Evolutionary conservation across 495 filamentous ascomycete species (phyloP).

Genomic region (Choiromyces venosus): DNA sequence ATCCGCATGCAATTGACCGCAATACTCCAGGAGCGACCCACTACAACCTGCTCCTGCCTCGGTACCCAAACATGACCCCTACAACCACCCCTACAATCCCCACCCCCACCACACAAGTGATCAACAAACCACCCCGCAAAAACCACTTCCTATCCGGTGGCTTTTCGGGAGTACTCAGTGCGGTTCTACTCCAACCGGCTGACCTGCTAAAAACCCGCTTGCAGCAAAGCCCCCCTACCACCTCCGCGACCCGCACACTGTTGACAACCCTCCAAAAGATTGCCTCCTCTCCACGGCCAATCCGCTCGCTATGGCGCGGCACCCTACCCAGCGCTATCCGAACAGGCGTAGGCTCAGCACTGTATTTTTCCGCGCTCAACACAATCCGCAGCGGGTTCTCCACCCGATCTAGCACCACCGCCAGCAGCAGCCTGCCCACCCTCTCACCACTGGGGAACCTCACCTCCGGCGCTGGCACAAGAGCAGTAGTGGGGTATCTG

Average conservation of each 20-base stretch:
- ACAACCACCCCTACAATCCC: neutral
- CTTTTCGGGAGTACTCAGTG: constrained; percentile 75
- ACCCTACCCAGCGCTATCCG: constrained; percentile 86
- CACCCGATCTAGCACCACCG: constrained; percentile 20
- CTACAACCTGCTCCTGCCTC: neutral
- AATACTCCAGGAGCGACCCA: neutral
- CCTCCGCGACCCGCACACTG: constrained; percentile 59
- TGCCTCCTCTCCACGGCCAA: constrained; percentile 49
- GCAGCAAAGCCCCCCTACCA: constrained; percentile 58
- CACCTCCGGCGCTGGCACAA: constrained; percentile 71
- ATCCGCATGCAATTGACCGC: neutral
- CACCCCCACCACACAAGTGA: neutral
- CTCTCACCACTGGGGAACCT: constrained; percentile 83
- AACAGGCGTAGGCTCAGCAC: constrained; percentile 83
- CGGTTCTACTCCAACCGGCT: constrained; percentile 87
- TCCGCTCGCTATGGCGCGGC: constrained; percentile 81
- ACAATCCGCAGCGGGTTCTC: constrained; percentile 52
- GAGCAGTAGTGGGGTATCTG: constrained; percentile 77
- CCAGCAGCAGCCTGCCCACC: constrained; percentile 69
- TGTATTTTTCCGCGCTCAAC: constrained; percentile 91
- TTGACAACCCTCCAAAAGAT: constrained; percentile 66
- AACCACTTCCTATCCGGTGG: constrained; percentile 91
- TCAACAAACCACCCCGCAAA: constrained; percentile 23
- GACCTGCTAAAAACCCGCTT: constrained; percentile 96
- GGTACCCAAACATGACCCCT: neutral